Base-by-base conservation (phyloP, 768 basidiomycete genomes). In the Rhizopogon vinicolor region DNA sequence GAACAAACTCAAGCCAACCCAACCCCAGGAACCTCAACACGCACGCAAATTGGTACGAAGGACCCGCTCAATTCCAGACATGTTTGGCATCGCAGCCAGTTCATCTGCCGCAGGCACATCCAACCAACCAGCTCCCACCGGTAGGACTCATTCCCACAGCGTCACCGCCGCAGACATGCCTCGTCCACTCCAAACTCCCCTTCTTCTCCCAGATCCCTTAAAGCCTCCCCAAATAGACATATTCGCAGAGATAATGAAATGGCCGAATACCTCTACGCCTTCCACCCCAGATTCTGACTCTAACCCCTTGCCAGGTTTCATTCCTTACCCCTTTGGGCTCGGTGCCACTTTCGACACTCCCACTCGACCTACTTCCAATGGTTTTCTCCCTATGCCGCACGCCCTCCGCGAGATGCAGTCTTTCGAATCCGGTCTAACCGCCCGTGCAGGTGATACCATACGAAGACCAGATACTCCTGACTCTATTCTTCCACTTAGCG, bases 381-480 rank as follows among this genome's bases (percentile, higher is more conserved):
- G 81, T 16, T 74, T 71, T 46, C 65, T 82, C 4, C 74, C 75
- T 4, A 61, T 79, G 2, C 78, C 83, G 1, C 83, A 80, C 4
- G 74, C 76, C 42, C 67, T 93, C n/a, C 85, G 90, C 22, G 87
- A 86, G 66, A 89, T 92, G 86, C 89, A 92, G 60, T 90, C 88
- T 0, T 93, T 93, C 64, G 91, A 93, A 60, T 92, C 90, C 4
- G 85, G 84, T 1, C 67, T 88, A 39, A 93, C 91, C 0, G 90
- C 88, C 0, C 80, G 84, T 22, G 87, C 87, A 46, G 77, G 65
- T 14, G 68, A 71, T 52, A 62, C 63, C 54, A 55, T 61, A 51
- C 65, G 58, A 43, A 62, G 55, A 5, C n/a, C 35, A 41, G 44
- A 54, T 13, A 52, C 51, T 8, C 37, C 62, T 0, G 59, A 67